phyloP scores from a whole-genome alignment of 2,329 filamentous ascomycete genomes.

The Fusarium scirpi region DNA sequence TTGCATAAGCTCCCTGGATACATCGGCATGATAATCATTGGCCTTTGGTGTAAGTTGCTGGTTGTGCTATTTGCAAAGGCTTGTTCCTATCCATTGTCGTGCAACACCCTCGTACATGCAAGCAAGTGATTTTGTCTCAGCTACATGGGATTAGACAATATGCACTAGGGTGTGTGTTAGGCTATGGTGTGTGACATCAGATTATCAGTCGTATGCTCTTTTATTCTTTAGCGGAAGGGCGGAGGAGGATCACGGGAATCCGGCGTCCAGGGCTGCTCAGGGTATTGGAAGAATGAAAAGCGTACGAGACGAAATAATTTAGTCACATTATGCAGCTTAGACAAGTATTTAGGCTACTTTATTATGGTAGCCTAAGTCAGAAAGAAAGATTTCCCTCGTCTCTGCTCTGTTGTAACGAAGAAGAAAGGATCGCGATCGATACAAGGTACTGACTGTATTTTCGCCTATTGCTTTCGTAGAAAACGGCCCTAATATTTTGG shows the following conservation, averaged over 20 bases:
- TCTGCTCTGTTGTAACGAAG: neutral
- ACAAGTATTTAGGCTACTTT: neutral
- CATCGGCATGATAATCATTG: constrained; percentile 4
- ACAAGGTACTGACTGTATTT: neutral
- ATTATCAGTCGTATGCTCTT: neutral
- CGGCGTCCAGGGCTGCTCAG: neutral
- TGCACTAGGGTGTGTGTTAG: neutral
- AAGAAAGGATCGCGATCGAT: constrained; percentile 14
- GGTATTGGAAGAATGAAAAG: no score
- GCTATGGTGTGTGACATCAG: constrained; percentile 12
- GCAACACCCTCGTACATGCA: constrained; percentile 11
- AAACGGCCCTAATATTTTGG: constrained; percentile 29
- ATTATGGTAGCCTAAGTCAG: no score
- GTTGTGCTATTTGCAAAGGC: neutral
- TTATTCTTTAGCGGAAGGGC: neutral
- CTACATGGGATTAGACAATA: constrained; percentile 3
- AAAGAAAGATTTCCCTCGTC: neutral
- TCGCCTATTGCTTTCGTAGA: constrained; percentile 9
- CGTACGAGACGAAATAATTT: no score
- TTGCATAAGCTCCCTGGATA: neutral
- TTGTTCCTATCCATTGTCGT: neutral
- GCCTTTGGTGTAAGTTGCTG: neutral
- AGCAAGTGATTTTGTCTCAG: constrained; percentile 12
- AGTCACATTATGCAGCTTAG: no score
- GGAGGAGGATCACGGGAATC: neutral